Base-by-base conservation (phyloP, 306 rosid genomes). In the Sindora glabra region DNA sequence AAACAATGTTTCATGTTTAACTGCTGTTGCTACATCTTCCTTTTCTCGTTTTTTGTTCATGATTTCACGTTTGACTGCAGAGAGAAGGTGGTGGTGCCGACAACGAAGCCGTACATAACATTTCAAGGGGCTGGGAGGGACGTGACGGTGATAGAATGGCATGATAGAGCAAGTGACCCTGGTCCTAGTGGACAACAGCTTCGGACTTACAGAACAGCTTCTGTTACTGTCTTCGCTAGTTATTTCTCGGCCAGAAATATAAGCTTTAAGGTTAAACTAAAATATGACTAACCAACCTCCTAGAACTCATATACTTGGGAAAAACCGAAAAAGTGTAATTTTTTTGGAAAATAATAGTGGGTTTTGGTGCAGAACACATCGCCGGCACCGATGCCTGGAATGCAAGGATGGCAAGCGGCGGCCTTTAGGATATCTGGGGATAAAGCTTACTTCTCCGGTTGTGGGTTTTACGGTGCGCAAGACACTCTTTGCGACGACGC, bases 401-500 rank as follows among this genome's bases (percentile, higher is more conserved):
- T 84, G 94, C 81, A 90, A 42, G 97, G 97, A 21, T 81, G 94
- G 90, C 95, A 90, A 44, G 97, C 95, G 64, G 90, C 63, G 65
- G 94, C 97, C 34, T 84, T 90, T 67, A 59, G 95, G 2, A 90
- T 84, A 48, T 82, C 95, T 0, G 94, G 97, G 0, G 97, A 90
- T 74, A 90, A 90, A 67, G 95, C 97, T 0, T 87, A 87, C 69
- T 90, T 90, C 79, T 77, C 81, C 5, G 94, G 94, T 0, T 90
- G 95, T 33, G 94, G 95, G 0, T 87, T 90, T 81, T 83, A 82
- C 54, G 95, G 97, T 0, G 94, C 97, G 8, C 97, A 90, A 34
- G 97, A 90, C 73, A 87, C 97, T 0, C 85, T 90, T 0, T 83
- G 90, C 17, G 97, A 90, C 71, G 97, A 90, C n/a, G 90, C 89